Evolutionary conservation across 495 filamentous ascomycete species (phyloP).

Genomic region (Tuber umbilicatum): DNA sequence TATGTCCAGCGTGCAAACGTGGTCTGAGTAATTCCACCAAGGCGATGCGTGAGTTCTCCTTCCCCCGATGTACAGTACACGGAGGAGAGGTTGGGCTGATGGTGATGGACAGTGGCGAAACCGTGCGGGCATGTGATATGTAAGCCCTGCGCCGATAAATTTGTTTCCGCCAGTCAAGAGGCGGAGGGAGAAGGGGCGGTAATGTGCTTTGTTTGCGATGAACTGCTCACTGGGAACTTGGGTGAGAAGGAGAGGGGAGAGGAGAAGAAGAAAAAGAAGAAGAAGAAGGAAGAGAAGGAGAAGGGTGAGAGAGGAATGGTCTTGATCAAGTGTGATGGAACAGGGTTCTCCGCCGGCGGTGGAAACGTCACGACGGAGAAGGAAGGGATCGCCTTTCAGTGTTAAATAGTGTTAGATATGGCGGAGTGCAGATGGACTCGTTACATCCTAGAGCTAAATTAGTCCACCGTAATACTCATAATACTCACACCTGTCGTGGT

Average conservation of each 20-base stretch:
- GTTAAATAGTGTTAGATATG: constrained; percentile 59
- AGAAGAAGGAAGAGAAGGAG: constrained; percentile 44
- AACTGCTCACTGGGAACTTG: constrained; percentile 56
- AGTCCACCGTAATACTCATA: not conserved
- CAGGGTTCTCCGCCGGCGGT: constrained; percentile 83
- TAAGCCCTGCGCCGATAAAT: constrained; percentile 77
- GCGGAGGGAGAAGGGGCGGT: constrained; percentile 46
- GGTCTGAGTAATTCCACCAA: constrained; percentile 72
- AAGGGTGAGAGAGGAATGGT: constrained; percentile 66
- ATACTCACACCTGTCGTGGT: too few relatives aligned
- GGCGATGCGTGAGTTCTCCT: constrained; percentile 56
- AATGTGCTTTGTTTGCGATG: constrained; percentile 82
- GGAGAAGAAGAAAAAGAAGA: constrained; percentile 45
- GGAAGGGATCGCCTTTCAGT: constrained; percentile 76
- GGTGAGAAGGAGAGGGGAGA: constrained; percentile 51
- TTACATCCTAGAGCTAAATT: not conserved
- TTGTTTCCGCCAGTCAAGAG: constrained; percentile 61
- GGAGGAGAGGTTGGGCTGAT: not conserved
- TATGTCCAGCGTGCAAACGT: constrained; percentile 88
- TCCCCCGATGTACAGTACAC: not conserved
- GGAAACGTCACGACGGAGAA: constrained; percentile 69
- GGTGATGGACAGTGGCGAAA: constrained; percentile 56
- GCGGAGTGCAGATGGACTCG: not conserved
- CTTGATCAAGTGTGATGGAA: constrained; percentile 79
- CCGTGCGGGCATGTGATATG: constrained; percentile 94